Evolutionary conservation across 441 rosid species (phyloP), one percentile per base, ranked within the genome.

Genomic region (Croton laevigatus): DNA sequence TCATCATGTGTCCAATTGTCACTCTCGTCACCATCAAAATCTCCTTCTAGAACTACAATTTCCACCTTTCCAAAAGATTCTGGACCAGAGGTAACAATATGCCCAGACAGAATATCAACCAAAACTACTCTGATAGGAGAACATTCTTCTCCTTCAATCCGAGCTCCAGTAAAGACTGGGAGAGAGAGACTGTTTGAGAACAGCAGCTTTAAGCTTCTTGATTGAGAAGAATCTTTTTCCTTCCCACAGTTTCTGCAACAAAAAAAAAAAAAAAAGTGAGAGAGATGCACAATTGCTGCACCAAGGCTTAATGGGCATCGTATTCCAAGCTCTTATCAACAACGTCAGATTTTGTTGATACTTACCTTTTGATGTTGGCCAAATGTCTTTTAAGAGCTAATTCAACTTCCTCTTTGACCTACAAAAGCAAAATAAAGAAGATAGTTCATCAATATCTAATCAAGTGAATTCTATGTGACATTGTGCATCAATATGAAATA

Each of bases 371-470:
- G 74, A 88, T 76, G 73, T 76, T 85, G 68, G 76, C 68, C 82
- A 93, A 68, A 80, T 93, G 90, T 78, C 87, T 95, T 81, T 77
- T 81, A 55, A 95, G 86, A 78, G 99, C 97, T 75, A 83, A 49
- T 71, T 95, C 99, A 68, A 95, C 90, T 87, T 95, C 99, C 81
- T 95, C 99, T 85, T 82, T 95, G 23, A 95, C 97, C 98, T 95
- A 87, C 49, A 76, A 79, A 71, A 57, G 45, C 16, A 64, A 19
- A 73, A 49, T 23, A 71, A 0, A 38, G 8, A 62, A 38, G 61
- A 49, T 22, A 9, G 27, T 40, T 32, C 23, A 49, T 57, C 19
- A 59, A 61, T 13, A 37, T 44, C 27, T 48, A 42, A 4, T 5
- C 54, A 57, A 51, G 2, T 19, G 40, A 63, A 38, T 40, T 27